phyloP scores from a whole-genome alignment of 345 rosid genomes.

The Lumnitzera racemosa region DNA sequence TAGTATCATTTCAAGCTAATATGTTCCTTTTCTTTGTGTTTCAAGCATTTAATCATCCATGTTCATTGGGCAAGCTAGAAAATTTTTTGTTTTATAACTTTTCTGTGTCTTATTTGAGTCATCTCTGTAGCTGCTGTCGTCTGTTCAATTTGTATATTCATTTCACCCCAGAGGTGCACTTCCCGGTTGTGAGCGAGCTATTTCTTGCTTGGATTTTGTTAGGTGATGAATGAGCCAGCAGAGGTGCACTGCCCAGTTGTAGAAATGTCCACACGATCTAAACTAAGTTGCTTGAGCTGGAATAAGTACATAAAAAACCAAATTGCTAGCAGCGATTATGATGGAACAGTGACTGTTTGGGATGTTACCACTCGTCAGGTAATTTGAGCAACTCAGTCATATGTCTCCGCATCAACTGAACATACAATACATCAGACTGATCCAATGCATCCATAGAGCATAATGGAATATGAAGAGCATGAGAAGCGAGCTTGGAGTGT shows the following conservation, averaged over 20 bases:
- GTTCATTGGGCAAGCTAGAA: no score
- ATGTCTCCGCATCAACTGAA: slow-evolving; percentile 1
- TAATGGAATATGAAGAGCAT: slow-evolving; percentile 61
- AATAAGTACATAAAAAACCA: slow-evolving; percentile 49
- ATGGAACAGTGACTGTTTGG: slow-evolving; percentile 54
- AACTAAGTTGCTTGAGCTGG: slow-evolving; percentile 72
- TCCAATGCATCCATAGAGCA: slow-evolving; percentile 26
- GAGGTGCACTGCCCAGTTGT: slow-evolving; percentile 46
- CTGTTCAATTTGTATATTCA: background rate
- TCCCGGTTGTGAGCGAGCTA: background rate
- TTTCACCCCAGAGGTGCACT: background rate
- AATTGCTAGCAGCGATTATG: slow-evolving; percentile 64
- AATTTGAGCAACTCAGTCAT: background rate
- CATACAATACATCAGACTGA: background rate
- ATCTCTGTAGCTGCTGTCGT: no score
- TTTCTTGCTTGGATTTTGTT: slow-evolving; percentile 6
- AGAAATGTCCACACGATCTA: slow-evolving; percentile 50
- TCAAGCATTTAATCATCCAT: no score
- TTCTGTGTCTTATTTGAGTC: no score
- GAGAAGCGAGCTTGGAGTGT: slow-evolving; percentile 66
- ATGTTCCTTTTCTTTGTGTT: no score
- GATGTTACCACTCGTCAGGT: slow-evolving; percentile 56
- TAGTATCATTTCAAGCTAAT: no score
- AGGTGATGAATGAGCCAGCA: slow-evolving; percentile 50
- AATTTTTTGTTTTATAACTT: no score